Base-by-base conservation (phyloP, 176 grass and related monocot genomes). In the Paspalum notatum region DNA sequence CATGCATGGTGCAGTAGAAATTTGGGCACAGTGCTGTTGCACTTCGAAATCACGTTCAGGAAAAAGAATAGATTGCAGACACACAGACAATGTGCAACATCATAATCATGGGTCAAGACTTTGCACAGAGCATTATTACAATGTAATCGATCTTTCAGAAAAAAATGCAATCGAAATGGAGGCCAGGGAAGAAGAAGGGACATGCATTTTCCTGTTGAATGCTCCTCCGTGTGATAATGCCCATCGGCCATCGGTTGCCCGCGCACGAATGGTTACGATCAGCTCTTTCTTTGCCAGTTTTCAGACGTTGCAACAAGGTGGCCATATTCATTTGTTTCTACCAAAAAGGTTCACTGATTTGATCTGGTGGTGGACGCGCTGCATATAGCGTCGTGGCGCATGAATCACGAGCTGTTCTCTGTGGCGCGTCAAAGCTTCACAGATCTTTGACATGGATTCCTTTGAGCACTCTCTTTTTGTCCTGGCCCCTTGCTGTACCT, bases 331-430 rank as follows among this genome's bases (percentile, higher is more conserved):
- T 66, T 73, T 66, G 54, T 79, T 70, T 79, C 46, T 57, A 39
- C 39, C 38, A 74, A 43, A 86, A 43, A 20, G 39, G 46, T 38
- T 25, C 11, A 17, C 7, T 46, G 21, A 49, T 48, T 60, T 68
- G 9, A 13, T 55, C 48, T 43, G 12, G 9, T 10, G 3, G 46
- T 49, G 1, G 0, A 43, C 65, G 1, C 20, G n/a, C n/a, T 8
- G 55, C 55, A 58, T 9, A 51, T 18, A 18, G 41, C 62, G 45
- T n/a, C 62, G 55, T 40, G 17, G 17, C 1, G 4, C 37, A n/a
- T n/a, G n/a, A n/a, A 43, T 66, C 56, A 72, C 40, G 24, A 74
- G 84, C 49, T 12, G n/a, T 66, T 45, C 48, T 79, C 59, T 86
- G 67, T 47, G 49, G 9, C 3, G 18, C 25, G 18, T 20, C 24